These are phyloP conservation scores for Ascocoryne sarcoides DNA, from an alignment of 2,329 filamentous ascomycete species.

Conservation along the genomic window DNA sequence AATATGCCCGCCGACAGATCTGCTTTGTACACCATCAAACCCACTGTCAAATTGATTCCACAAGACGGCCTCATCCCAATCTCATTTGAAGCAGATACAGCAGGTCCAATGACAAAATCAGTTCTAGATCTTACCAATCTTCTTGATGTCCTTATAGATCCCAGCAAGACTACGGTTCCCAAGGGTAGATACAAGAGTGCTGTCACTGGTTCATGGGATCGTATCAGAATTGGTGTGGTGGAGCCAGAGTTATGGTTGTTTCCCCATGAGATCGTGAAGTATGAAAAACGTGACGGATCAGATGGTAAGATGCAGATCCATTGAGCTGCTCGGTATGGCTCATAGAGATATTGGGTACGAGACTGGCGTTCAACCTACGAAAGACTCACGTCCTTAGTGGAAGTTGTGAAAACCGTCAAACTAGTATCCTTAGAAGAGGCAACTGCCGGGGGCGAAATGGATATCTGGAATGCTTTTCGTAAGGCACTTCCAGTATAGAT, in stretches of 20 bases:
- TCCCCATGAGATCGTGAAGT: not conserved
- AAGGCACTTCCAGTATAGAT: not conserved
- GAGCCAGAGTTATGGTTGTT: constrained; percentile 3
- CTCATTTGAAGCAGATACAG: constrained; percentile 1
- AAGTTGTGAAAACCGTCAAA: not conserved
- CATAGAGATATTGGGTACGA: not conserved
- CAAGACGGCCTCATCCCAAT: constrained; percentile 3
- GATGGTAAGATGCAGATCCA: constrained; percentile 3
- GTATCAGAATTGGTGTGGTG: constrained; percentile 2
- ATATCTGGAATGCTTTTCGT: not conserved
- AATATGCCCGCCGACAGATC: constrained; percentile 62
- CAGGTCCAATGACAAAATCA: constrained; percentile 3
- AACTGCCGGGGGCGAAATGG: not conserved
- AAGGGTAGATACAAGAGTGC: not conserved
- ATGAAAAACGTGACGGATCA: constrained; percentile 1
- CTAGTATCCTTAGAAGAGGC: not conserved
- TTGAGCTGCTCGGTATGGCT: not conserved
- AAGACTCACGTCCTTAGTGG: not conserved
- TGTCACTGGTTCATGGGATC: not conserved
- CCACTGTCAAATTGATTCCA: constrained; percentile 1
- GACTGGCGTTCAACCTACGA: not conserved
- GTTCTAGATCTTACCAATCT: constrained; percentile 3
- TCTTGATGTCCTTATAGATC: constrained; percentile 2
- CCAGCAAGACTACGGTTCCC: not conserved
- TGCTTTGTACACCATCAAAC: constrained; percentile 33